These are phyloP conservation scores for Arctium lappa DNA, from an alignment of 129 eudicot genomes.

Conservation along the genomic window DNA sequence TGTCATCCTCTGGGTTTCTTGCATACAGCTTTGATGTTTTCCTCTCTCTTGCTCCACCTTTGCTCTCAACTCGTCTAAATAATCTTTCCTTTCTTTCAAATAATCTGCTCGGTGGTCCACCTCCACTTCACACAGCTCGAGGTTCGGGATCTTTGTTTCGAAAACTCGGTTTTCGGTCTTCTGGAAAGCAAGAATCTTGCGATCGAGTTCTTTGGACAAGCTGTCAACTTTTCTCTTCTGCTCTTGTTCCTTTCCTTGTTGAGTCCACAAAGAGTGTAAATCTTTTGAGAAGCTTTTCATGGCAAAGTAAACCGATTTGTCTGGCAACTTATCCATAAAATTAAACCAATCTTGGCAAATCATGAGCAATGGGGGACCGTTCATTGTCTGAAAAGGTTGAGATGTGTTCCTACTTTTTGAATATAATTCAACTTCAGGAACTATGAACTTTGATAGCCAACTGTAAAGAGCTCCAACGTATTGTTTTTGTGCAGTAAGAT, in stretches of 20 bases:
- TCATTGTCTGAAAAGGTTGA: conserved; percentile 41
- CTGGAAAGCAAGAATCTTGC: conserved; percentile 67
- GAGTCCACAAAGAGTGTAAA: conserved; percentile 67
- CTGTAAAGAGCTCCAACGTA: conserved; percentile 78
- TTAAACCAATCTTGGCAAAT: conserved; percentile 70
- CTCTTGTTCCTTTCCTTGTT: conserved; percentile 87
- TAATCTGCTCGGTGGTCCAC: conserved; percentile 45
- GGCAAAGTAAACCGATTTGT: conserved; percentile 60
- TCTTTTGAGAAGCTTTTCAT: conserved; percentile 76
- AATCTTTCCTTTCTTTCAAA: conserved; percentile 60
- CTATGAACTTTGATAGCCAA: conserved; percentile 85
- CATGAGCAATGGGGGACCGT: conserved; percentile 75
- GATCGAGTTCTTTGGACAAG: conserved; percentile 75
- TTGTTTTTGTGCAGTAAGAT: conserved; percentile 64
- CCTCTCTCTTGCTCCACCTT: conserved; percentile 79
- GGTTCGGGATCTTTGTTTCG: conserved; percentile 49
- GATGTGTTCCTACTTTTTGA: conserved; percentile 46
- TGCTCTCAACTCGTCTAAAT: conserved; percentile 52
- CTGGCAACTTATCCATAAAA: conserved; percentile 67
- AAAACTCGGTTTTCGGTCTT: conserved; percentile 55
- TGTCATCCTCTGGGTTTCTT: conserved; percentile 83
- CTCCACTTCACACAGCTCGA: conserved; percentile 38
- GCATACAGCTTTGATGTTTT: conserved; percentile 74
- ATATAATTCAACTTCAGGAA: conserved; percentile 64
- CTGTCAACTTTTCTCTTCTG: conserved; percentile 81